A percentile compares a stretch with the other conserved stretches of the same genome.
phyloP scores from a whole-genome alignment of 78 protist species.

The Carpediemonas membranifera region DNA sequence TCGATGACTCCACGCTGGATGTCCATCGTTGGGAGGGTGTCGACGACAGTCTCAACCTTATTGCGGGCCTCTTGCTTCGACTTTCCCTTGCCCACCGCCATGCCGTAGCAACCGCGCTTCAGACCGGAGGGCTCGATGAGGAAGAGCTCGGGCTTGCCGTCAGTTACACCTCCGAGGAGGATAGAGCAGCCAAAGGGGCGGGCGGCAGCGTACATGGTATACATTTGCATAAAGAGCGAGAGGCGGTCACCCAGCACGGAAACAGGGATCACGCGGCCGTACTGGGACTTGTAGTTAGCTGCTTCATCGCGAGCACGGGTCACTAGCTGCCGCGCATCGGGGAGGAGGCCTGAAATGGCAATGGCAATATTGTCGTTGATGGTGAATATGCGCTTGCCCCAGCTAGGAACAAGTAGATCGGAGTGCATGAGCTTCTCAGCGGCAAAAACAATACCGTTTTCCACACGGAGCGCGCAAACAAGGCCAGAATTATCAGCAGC shows the following conservation, averaged over 20 bases:
- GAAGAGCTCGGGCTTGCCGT: conserved; percentile 72
- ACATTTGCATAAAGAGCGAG: conserved; percentile 20
- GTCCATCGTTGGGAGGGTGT: too few relatives aligned
- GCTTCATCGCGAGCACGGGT: conserved; percentile 72
- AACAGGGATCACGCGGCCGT: neutral
- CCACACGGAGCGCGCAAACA: neutral
- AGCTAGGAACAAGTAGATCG: conserved; percentile 56
- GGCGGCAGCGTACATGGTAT: conserved; percentile 66
- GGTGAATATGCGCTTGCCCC: conserved; percentile 62
- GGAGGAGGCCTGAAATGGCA: conserved; percentile 69
- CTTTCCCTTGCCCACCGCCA: neutral
- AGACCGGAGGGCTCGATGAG: conserved; percentile 83
- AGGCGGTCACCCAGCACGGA: conserved; percentile 10
- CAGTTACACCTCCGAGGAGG: conserved; percentile 54
- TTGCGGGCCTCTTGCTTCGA: too few relatives aligned
- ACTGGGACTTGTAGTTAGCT: too few relatives aligned
- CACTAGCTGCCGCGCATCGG: conserved; percentile 78
- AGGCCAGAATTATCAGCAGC: conserved; percentile 80
- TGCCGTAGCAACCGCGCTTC: neutral
- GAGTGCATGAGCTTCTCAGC: conserved; percentile 80
- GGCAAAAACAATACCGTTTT: conserved; percentile 88
- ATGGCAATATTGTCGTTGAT: conserved; percentile 51
- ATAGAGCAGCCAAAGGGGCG: conserved; percentile 90
- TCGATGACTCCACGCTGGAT: too few relatives aligned
- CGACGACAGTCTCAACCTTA: too few relatives aligned